Percentiles rank a stretch among this genome's conserved stretches.
phyloP scores from a whole-genome alignment of 2,329 filamentous ascomycete genomes.

The Pezicula neosporulosa region DNA sequence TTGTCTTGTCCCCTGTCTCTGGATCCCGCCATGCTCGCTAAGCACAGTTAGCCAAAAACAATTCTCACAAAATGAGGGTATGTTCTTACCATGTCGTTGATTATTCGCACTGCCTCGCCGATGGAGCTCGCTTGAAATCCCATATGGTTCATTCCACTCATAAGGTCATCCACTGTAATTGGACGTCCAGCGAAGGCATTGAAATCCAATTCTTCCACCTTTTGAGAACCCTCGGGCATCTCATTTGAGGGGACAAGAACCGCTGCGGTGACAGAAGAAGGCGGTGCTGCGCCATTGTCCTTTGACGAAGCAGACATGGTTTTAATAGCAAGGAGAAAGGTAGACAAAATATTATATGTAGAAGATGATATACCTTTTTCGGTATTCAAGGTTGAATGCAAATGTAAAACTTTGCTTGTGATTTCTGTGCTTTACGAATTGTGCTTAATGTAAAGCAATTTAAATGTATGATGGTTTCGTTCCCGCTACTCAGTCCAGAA shows the following conservation, averaged over 20 bases:
- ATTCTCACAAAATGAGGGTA: neutral
- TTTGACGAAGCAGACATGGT: slow-evolving; percentile 5
- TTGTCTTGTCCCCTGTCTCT: slow-evolving; percentile 75
- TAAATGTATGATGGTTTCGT: no score
- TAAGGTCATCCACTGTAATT: slow-evolving; percentile 82
- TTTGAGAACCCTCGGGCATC: slow-evolving; percentile 72
- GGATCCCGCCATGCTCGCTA: slow-evolving; percentile 78
- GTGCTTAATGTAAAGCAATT: no score
- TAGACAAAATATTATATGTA: no score
- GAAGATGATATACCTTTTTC: no score
- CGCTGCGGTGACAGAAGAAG: slow-evolving; percentile 66
- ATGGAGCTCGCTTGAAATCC: slow-evolving; percentile 81
- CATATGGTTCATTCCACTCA: slow-evolving; percentile 80
- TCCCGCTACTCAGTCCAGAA: no score
- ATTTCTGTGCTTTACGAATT: no score
- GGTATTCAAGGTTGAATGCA: no score
- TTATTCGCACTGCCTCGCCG: slow-evolving; percentile 82
- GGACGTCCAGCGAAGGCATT: slow-evolving; percentile 70
- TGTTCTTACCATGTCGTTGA: slow-evolving; percentile 82
- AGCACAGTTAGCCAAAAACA: neutral
- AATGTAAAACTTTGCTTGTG: no score
- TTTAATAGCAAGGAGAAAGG: neutral
- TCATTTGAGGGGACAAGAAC: slow-evolving; percentile 83
- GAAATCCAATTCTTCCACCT: slow-evolving; percentile 91
- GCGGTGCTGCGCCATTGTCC: slow-evolving; percentile 41